Evolutionary conservation across 345 rosid genomes (phyloP).

Genomic region (Trapa bicornis): DNA sequence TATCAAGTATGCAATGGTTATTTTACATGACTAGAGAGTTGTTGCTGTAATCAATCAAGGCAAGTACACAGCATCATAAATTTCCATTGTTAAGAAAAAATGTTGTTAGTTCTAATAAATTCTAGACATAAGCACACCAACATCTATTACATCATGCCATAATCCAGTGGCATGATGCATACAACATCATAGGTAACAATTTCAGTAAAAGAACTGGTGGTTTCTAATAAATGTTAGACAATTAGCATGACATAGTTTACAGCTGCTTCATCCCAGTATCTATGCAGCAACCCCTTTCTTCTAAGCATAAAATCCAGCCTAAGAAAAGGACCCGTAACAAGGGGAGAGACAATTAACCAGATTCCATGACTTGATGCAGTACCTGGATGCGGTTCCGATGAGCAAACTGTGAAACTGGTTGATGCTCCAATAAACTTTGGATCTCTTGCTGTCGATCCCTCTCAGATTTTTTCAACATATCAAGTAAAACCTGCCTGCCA

Average conservation of each 20-base stretch:
- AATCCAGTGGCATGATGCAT: too few relatives aligned
- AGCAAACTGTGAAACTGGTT: constrained; percentile 74
- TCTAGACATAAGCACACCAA: not conserved
- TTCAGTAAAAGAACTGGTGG: too few relatives aligned
- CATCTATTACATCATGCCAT: not conserved
- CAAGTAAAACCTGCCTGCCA: constrained; percentile 79
- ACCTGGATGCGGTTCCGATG: constrained; percentile 96
- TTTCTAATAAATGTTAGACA: too few relatives aligned
- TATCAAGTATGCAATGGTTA: not conserved
- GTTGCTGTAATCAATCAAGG: not conserved
- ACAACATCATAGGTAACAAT: too few relatives aligned
- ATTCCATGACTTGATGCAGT: constrained; percentile 7
- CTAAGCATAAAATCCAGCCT: not conserved
- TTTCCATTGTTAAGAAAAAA: not conserved
- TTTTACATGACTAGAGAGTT: not conserved
- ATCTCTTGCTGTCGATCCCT: constrained; percentile 73
- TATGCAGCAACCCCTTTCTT: not conserved
- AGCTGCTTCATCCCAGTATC: not conserved
- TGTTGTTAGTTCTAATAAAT: not conserved
- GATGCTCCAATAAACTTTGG: constrained; percentile 47
- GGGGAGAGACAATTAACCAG: not conserved
- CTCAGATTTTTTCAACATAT: constrained; percentile 76
- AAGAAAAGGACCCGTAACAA: not conserved
- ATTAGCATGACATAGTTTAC: too few relatives aligned
- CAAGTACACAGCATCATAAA: not conserved